A percentile compares a stretch with the other conserved stretches of the same genome.
Evolutionary conservation across 2,329 filamentous ascomycete species (phyloP).

Genomic region (Acarospora socialis): DNA sequence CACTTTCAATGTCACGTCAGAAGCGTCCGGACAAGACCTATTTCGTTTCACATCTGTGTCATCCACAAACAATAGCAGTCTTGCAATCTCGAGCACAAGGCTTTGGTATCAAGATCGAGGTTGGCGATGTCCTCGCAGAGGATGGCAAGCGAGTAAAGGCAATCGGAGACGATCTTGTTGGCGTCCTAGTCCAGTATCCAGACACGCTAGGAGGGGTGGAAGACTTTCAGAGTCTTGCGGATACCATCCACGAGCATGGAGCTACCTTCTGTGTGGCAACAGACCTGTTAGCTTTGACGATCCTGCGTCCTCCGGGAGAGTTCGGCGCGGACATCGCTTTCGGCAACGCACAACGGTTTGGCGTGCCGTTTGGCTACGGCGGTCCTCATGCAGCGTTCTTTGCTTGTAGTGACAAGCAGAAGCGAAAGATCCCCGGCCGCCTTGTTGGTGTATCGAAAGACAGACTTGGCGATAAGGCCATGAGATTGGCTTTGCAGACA

Average conservation of each 20-base stretch:
- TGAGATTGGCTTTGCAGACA: conserved; percentile 77
- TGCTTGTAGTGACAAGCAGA: conserved; percentile 77
- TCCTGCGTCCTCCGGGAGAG: conserved; percentile 79
- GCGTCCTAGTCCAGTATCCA: conserved; percentile 89
- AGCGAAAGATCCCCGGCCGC: conserved; percentile 85
- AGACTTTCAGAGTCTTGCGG: conserved; percentile 60
- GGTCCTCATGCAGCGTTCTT: conserved; percentile 97
- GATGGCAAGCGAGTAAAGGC: conserved; percentile 52
- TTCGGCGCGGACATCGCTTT: conserved; percentile 94
- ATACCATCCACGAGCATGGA: conserved; percentile 61
- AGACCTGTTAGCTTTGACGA: conserved; percentile 72
- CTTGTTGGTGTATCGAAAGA: conserved; percentile 88
- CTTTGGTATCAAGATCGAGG: conserved; percentile 70
- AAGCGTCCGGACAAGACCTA: conserved; percentile 67
- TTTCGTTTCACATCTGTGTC: conserved; percentile 67
- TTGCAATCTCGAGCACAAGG: conserved; percentile 74
- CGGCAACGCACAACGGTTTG: conserved; percentile 80
- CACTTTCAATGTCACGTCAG: conserved; percentile 53
- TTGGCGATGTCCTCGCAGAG: conserved; percentile 55
- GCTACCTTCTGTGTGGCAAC: conserved; percentile 78
- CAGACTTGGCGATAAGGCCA: conserved; percentile 63
- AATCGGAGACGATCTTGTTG: conserved; percentile 67
- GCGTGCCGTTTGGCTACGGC: conserved; percentile 81
- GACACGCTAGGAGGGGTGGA: conserved; percentile 71
- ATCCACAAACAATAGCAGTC: conserved; percentile 75